These are phyloP conservation scores for Hygrophila difformis DNA, from an alignment of 257 asterid genomes.

Conservation along the genomic window DNA sequence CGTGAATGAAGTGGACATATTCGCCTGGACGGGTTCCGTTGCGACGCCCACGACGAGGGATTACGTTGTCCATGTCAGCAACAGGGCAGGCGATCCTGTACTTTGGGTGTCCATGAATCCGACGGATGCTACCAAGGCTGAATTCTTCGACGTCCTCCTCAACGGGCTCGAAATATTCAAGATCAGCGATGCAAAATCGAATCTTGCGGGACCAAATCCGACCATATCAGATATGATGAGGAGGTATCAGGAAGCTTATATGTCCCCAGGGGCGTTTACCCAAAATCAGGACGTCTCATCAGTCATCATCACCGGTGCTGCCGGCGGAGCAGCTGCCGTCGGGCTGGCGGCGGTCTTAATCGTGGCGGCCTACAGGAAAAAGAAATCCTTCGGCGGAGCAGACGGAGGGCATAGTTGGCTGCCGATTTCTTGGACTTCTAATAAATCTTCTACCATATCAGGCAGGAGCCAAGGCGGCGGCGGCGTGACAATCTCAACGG, in stretches of 20 bases:
- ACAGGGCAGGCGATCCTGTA: conserved; percentile 17
- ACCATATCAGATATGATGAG: conserved; percentile 65
- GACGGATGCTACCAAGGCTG: conserved; percentile 12
- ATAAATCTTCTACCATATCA: conserved; percentile 38
- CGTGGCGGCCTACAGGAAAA: conserved; percentile 34
- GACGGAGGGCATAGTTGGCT: conserved; percentile 63
- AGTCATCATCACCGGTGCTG: conserved; percentile 52
- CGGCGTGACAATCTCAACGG: conserved; percentile 50
- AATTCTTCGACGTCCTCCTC: conserved; percentile 46
- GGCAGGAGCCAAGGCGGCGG: conserved; percentile 21
- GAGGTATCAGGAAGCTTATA: conserved; percentile 30
- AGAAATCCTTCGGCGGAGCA: conserved; percentile 23
- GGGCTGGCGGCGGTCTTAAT: conserved; percentile 58
- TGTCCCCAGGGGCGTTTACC: conserved; percentile 20
- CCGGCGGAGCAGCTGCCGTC: conserved; percentile 73
- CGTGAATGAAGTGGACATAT: conserved; percentile 27
- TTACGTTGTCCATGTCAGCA: conserved; percentile 35
- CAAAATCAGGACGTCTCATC: conserved; percentile 12
- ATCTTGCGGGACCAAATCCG: conserved; percentile 82
- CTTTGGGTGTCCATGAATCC: conserved; percentile 66
- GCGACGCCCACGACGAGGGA: conserved; percentile 46
- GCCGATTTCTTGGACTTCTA: conserved; percentile 65
- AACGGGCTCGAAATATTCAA: conserved; percentile 86
- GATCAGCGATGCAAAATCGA: conserved; percentile 41
- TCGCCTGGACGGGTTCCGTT: conserved; percentile 18